These are phyloP conservation scores for Xanthoconium stramineum DNA, from an alignment of 768 basidiomycete genomes.

Conservation along the genomic window DNA sequence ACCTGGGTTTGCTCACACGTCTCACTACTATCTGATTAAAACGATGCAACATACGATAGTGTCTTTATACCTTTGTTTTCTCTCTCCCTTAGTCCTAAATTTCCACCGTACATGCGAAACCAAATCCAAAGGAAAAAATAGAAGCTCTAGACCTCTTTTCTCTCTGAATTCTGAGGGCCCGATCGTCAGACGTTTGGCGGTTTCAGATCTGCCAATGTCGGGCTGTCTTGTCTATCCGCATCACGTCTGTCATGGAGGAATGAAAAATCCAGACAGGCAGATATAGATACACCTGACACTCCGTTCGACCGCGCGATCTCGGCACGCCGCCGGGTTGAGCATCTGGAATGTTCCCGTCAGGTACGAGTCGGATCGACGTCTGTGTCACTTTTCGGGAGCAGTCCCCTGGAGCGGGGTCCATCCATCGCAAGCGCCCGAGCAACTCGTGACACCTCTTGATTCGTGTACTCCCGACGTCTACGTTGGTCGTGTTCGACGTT, in stretches of 20 bases:
- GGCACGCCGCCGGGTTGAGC: background rate
- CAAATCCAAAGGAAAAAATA: slow-evolving; percentile 1
- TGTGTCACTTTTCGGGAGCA: too few species aligned
- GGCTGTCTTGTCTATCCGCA: background rate
- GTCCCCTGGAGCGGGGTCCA: too few species aligned
- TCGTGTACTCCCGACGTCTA: too few species aligned
- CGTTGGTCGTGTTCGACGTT: too few species aligned
- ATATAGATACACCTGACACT: background rate
- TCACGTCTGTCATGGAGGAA: background rate
- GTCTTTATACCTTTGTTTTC: slow-evolving; percentile 27
- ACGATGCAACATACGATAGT: slow-evolving; percentile 25
- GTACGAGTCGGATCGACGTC: too few species aligned
- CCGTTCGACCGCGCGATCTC: background rate
- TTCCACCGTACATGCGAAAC: background rate
- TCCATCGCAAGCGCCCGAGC: too few species aligned
- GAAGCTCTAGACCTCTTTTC: slow-evolving; percentile 5
- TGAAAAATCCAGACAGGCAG: background rate
- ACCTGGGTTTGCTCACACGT: slow-evolving; percentile 18
- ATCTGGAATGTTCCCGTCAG: background rate
- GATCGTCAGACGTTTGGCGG: too few species aligned
- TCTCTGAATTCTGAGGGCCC: too few species aligned
- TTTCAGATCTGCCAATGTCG: too few species aligned
- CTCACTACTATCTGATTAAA: slow-evolving; percentile 13
- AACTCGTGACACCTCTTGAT: too few species aligned
- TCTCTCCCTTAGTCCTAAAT: background rate